Base-by-base conservation (phyloP, 805 yeast genomes). In the Schizosaccharomyces pombe region DNA sequence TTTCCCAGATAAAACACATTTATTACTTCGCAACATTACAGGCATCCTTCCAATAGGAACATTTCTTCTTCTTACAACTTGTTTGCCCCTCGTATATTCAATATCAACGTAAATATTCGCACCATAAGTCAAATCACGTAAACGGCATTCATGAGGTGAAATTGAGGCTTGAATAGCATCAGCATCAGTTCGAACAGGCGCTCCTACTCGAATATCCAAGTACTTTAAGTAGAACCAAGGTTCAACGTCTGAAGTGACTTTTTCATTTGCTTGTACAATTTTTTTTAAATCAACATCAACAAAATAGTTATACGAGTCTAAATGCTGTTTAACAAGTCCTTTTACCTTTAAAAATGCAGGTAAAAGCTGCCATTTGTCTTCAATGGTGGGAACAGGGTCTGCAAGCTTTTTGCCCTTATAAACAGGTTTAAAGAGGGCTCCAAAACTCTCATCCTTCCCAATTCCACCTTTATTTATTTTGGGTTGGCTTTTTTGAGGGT, bases 41-140 rank as follows among this genome's bases (percentile, higher is more conserved):
- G 98, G 98, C 95, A 91, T 91, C 63, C 94, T 77, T 34, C 98
- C 99, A 57, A 91, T 89, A 65, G 87, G 96, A 57, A 91, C 75
- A 63, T 85, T 93, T 62, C 82, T 75, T 61, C 85, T 89, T 72
- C 85, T 77, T 60, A 89, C 84, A 65, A 91, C 84, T 66, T 85
- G 86, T 58, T 89, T 74, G 34, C 97, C 98, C 65, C 96, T 75
- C 0, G 97, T 91, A 64, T 91, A 91, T 64, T 91, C 98, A 26
- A 91, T 95, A 68, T 91, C 98, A 52, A 89, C 98, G 62, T 80
- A 84, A 39, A 89, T 84, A 1, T 96, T 96, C 0, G 97, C 96
- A 49, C 93, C 80, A 62, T 89, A 89, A 0, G 96, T 85, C 70
- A 87, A 73, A 62, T 89, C 98, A 67, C 98, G 76, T 58, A 89